A percentile compares a stretch with the other conserved stretches of the same genome.
Evolutionary conservation across 371 early-diverging fungal species (phyloP).

Genomic region (Zopfochytrium polystomum): DNA sequence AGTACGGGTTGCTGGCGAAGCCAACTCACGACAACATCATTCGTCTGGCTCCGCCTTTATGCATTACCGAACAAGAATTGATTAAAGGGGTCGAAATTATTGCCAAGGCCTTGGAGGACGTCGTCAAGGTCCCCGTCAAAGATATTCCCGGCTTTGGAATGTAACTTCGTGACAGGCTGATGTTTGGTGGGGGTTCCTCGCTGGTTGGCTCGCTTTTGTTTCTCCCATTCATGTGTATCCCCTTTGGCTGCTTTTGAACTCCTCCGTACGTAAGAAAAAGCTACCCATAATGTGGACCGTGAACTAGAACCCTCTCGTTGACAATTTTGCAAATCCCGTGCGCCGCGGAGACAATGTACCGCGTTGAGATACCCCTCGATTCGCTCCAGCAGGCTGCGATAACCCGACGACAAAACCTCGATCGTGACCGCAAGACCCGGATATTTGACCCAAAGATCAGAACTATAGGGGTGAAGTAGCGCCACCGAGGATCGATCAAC

Average conservation of each 20-base stretch:
- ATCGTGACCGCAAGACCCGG: constrained; percentile 51
- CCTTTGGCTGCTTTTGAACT: too few species aligned
- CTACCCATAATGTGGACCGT: too few species aligned
- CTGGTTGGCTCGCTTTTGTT: too few species aligned
- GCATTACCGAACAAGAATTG: constrained; percentile 87
- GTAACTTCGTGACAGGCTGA: too few species aligned
- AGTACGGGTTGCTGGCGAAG: constrained; percentile 91
- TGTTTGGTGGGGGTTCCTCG: too few species aligned
- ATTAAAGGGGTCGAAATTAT: constrained; percentile 80
- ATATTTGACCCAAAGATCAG: constrained; percentile 54
- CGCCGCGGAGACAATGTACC: constrained; percentile 56
- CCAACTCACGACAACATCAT: constrained; percentile 98
- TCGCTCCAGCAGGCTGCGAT: constrained; percentile 46
- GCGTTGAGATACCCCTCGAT: constrained; percentile 49
- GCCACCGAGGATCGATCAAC: too few species aligned
- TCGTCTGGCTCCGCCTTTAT: constrained; percentile 91
- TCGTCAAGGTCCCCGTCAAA: constrained; percentile 29
- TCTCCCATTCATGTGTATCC: too few species aligned
- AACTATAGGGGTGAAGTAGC: constrained; percentile 45
- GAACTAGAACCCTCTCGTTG: too few species aligned
- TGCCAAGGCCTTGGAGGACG: constrained; percentile 66
- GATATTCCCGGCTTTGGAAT: constrained; percentile 57
- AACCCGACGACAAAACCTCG: constrained; percentile 41
- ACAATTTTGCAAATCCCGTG: background rate
- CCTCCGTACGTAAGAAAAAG: too few species aligned